phyloP scores from a whole-genome alignment of 2,329 filamentous ascomycete genomes.

The Bipolaris cookei region DNA sequence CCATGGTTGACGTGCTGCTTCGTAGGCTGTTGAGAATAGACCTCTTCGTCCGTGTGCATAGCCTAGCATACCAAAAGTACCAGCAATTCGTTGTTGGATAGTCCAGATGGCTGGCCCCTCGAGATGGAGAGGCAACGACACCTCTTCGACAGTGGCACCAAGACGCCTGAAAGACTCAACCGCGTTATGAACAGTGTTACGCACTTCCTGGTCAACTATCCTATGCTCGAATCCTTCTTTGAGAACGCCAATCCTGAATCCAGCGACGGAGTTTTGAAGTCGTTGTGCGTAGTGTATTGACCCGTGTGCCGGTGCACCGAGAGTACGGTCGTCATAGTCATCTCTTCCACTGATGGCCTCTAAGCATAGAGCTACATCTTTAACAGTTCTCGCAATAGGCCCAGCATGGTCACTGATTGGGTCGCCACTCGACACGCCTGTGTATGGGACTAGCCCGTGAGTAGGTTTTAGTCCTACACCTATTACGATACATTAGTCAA shows the following conservation, averaged over 20 bases:
- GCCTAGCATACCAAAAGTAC: slow-evolving; percentile 52
- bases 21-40: slow-evolving; percentile 37
- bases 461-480: slow-evolving; percentile 54
- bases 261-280: slow-evolving; percentile 24
- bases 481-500: slow-evolving; percentile 1
- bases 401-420: slow-evolving; percentile 55
- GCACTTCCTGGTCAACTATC: slow-evolving; percentile 50
- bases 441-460: slow-evolving; percentile 59
- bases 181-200: slow-evolving; percentile 51
- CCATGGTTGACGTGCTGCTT: slow-evolving; percentile 58
- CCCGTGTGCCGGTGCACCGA: slow-evolving; percentile 35
- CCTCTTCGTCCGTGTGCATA: slow-evolving; percentile 31
- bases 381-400: slow-evolving; percentile 36
- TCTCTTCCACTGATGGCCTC: slow-evolving; percentile 42
- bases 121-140: slow-evolving; percentile 42
- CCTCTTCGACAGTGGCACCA: slow-evolving; percentile 54
- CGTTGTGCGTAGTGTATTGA: slow-evolving; percentile 25
- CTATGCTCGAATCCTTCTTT: slow-evolving; percentile 36
- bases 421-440: slow-evolving; percentile 50
- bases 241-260: slow-evolving; percentile 37
- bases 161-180: slow-evolving; percentile 50
- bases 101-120: slow-evolving; percentile 49
- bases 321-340: slow-evolving; percentile 41
- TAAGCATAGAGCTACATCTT: slow-evolving; percentile 33
- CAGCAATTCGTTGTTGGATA: slow-evolving; percentile 52